These are phyloP conservation scores for Pascua sp. DNA, from an alignment of 1,284 basidiomycete species.

Conservation along the genomic window DNA sequence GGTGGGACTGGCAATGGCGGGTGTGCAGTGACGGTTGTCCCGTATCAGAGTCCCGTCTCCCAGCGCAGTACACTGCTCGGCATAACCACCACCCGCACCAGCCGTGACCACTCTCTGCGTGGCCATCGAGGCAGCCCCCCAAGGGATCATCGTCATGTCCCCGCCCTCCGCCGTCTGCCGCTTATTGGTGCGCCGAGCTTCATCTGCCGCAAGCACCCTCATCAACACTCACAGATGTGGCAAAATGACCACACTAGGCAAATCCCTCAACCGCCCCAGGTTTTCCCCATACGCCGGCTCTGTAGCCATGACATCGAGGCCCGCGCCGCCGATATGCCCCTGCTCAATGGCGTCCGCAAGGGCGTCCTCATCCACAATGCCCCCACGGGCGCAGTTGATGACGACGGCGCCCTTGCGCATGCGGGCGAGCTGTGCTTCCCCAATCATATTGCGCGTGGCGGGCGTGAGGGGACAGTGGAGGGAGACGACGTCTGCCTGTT, in stretches of 20 bases:
- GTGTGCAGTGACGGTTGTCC: too few relatives aligned
- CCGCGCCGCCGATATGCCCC: constrained; percentile 53
- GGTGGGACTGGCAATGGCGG: too few relatives aligned
- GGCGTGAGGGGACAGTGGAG: constrained; percentile 53
- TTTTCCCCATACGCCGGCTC: constrained; percentile 41
- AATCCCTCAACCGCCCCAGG: constrained; percentile 30
- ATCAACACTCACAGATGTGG: constrained; percentile 37
- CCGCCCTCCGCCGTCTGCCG: too few relatives aligned
- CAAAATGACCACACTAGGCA: constrained; percentile 35
- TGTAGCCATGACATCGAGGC: constrained; percentile 53
- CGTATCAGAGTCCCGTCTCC: too few relatives aligned
- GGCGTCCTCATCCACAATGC: constrained; percentile 52
- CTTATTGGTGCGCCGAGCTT: too few relatives aligned
- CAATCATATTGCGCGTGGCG: constrained; percentile 48
- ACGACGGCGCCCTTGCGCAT: constrained; percentile 50
- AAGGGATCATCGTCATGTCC: too few relatives aligned
- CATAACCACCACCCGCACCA: too few relatives aligned
- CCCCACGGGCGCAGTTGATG: constrained; percentile 54
- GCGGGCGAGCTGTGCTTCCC: constrained; percentile 37
- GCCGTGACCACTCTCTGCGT: too few relatives aligned
- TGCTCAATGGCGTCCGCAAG: constrained; percentile 48
- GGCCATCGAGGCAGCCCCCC: too few relatives aligned
- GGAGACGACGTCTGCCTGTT: constrained; percentile 49
- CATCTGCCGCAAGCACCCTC: constrained; percentile 10
- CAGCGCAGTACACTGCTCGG: too few relatives aligned